Evolutionary conservation across 148 eudicot species (phyloP).

Genomic region (Vaccinium darrowii): DNA sequence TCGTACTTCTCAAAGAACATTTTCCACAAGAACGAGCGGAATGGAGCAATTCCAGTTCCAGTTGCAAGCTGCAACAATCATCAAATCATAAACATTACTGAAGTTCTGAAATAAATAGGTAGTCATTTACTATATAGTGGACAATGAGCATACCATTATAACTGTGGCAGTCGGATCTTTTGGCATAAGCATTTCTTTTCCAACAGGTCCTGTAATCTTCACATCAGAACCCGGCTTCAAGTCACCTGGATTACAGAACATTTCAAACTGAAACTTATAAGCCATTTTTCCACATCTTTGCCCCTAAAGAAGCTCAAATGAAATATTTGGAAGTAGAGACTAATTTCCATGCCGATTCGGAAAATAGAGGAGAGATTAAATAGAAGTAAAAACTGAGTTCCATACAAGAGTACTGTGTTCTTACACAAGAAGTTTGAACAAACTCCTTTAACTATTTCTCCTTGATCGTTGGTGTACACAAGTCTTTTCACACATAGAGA

Average conservation of each 20-base stretch:
- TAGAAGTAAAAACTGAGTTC: neutral
- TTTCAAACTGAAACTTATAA: neutral
- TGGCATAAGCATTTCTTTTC: constrained; percentile 99
- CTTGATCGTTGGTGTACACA: constrained; percentile 88
- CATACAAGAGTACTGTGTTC: constrained; percentile 26
- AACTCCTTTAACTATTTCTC: constrained; percentile 93
- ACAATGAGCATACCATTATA: constrained; percentile 51
- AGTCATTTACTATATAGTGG: neutral
- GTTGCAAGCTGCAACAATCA: constrained; percentile 76
- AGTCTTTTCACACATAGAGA: constrained; percentile 97
- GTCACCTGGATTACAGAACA: constrained; percentile 58
- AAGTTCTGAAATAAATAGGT: neutral
- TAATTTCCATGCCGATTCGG: neutral
- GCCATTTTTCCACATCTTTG: constrained; percentile 12
- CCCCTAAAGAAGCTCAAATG: neutral
- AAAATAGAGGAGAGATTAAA: neutral
- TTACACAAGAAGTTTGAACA: constrained; percentile 97
- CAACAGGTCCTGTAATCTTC: constrained; percentile 93
- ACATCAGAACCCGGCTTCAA: constrained; percentile 88
- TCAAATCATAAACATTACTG: neutral
- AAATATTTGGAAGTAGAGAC: neutral
- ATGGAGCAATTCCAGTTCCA: constrained; percentile 98
- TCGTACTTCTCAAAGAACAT: constrained; percentile 98
- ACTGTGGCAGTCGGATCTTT: constrained; percentile 89
- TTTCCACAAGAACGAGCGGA: constrained; percentile 97